Conservation (phyloP, 139 green algal genomes). For the Limnomonas spitsbergensis region DNA sequence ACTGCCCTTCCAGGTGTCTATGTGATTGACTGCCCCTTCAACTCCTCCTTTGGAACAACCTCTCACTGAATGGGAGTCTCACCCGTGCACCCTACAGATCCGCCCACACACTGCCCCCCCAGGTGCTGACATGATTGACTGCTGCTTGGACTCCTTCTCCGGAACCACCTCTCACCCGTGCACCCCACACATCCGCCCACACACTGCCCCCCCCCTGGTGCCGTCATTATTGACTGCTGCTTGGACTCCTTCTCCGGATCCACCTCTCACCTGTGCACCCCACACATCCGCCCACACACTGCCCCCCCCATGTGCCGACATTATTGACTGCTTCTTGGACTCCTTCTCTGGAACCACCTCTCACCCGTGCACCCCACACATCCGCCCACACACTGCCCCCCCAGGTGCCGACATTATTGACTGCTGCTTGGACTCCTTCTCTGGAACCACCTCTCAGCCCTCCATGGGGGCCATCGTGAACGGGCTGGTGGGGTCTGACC, state of each 20-base stretch:
- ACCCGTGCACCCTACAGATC: too few relatives aligned
- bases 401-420: slow-evolving; percentile 90
- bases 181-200: too few relatives aligned
- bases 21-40: slow-evolving; percentile 80
- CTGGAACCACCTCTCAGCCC: slow-evolving; percentile 70
- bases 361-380: slow-evolving; percentile 62
- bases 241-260: slow-evolving; percentile 79
- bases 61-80: slow-evolving; percentile 86
- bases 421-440: slow-evolving; percentile 80
- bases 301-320: slow-evolving; percentile 73
- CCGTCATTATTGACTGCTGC: slow-evolving; percentile 82
- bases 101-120: too few relatives aligned
- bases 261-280: slow-evolving; percentile 40
- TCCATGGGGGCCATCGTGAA: slow-evolving; percentile 84
- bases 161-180: slow-evolving; percentile 68
- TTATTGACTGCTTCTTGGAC: slow-evolving; percentile 82
- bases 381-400: too few relatives aligned
- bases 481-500: slow-evolving; percentile 61
- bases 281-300: neutral
- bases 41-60: slow-evolving; percentile 74
- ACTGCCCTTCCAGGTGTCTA: slow-evolving; percentile 88
- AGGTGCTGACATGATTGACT: slow-evolving; percentile 90
- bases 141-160: slow-evolving; percentile 79
- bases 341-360: slow-evolving; percentile 71
- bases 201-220: too few relatives aligned